A percentile compares a stretch with the other conserved stretches of the same genome.
Conservation (phyloP, 1,139 yeast species). For the Lodderomyces jiufengensis region DNA sequence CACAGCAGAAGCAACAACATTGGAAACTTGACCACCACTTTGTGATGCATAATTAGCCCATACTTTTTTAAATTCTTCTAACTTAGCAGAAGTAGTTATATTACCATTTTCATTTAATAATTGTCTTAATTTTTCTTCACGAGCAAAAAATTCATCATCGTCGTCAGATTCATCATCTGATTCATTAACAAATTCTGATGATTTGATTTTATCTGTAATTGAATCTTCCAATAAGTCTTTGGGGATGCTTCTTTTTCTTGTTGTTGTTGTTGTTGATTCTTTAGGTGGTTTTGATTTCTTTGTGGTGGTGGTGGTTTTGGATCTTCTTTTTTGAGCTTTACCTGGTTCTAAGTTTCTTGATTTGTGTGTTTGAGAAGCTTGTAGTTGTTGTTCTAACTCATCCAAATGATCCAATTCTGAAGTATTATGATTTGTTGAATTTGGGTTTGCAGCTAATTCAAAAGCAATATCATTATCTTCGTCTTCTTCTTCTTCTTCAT, state of each 20-base stretch:
- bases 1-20: constrained; percentile 25
- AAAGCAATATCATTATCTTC: constrained; percentile 33
- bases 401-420: constrained; percentile 33
- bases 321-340: constrained; percentile 20
- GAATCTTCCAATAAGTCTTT: constrained; percentile 15
- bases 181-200: constrained; percentile 54
- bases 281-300: constrained; percentile 4
- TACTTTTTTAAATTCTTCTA: constrained; percentile 34
- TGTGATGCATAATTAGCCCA: constrained; percentile 30
- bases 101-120: constrained; percentile 39
- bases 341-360: constrained; percentile 16
- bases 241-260: constrained; percentile 8
- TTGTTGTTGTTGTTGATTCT: not conserved
- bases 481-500: constrained; percentile 11
- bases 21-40: constrained; percentile 14
- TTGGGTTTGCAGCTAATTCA: constrained; percentile 24
- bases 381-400: constrained; percentile 25
- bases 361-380: constrained; percentile 6
- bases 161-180: constrained; percentile 70
- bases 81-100: constrained; percentile 34
- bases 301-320: not conserved
- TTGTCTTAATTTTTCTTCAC: constrained; percentile 53
- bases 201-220: constrained; percentile 22
- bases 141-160: constrained; percentile 55
- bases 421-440: constrained; percentile 16